Evolutionary conservation across 2,329 filamentous ascomycete genomes (phyloP), one percentile per base, ranked within the genome.

Genomic region (Neonectria neomacrospora): DNA sequence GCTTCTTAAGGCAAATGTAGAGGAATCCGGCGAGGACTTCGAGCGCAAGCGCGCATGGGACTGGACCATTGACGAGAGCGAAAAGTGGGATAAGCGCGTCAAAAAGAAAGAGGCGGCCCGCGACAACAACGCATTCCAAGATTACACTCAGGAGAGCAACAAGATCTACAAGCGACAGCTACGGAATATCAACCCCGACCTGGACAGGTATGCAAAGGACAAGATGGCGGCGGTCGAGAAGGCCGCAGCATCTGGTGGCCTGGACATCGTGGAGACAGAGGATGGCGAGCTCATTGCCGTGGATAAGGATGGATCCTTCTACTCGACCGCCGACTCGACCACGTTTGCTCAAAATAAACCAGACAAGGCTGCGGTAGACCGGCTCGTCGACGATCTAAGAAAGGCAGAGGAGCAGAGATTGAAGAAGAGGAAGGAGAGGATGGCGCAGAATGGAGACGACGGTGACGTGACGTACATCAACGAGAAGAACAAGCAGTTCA

Each of bases 401-500:
- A 94, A 95, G 82, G 93, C 94, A 1, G 96, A 99, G 80, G 94
- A 96, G 72, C 86, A 89, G 55, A 85, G 94, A 54, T 76, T 97
- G 74, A 96, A 94, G 86, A 96, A 96, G 83, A 86, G 94, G 73
- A 90, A 88, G 77, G 93, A 96, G 69, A 86, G 94, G 56, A 89
- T 91, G 77, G 87, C 88, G 12, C 87, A 90, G 76, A 91, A 90
- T 66, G 93, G 94, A 62, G 94, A 97, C 67, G 92, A 94, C 51
- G 91, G 89, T 28, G 96, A 99, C 79, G 92, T 98, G 73, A 98
- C 95, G 8, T 98, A 97, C 80, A 99, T 99, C 87, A 99, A 99
- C 81, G 94, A 97, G 81, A 97, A 99, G 90, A 99, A 99, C 85
- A 98, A 98, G 85, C 94, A 97, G 85, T 99, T 99, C 84, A 99